Evolutionary conservation across 2,329 filamentous ascomycete genomes (phyloP), one percentile per base, ranked within the genome.

Genomic region (Cladobotryum mycophilum): DNA sequence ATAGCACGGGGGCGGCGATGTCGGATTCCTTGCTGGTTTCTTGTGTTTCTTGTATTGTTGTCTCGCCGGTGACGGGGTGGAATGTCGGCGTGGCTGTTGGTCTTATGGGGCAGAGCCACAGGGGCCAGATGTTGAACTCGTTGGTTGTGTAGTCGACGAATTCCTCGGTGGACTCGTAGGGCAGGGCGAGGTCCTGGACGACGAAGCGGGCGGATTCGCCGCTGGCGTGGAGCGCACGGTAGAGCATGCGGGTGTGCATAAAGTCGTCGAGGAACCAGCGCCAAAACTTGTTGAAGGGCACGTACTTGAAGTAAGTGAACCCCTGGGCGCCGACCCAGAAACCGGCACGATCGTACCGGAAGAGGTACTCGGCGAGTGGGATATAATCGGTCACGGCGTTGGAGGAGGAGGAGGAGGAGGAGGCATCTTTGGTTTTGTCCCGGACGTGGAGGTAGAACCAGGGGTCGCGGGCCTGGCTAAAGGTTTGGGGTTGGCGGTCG

Each of bases 361-460:
- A 89, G 56, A 88, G 80, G 64, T 89, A 89, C 63, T 88, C 85
- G 37, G 80, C 78, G 4, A 88, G 69, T 0, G 85, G 85, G 38
- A 88, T 77, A 58, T 81, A 80, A 46, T 87, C 82, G 30, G 57
- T 42, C 38, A 55, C 15, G 12, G 56, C 9, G 41, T 30, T 37
- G 48, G 36, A 41, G 13, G 54, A n/a, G n/a, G n/a, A n/a, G n/a
- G n/a, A n/a, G n/a, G n/a, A n/a, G n/a, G n/a, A 37, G 11, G 60
- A 37, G 11, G 60, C 51, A 53, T 49, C 13, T 53, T 63, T 46
- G 13, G 70, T 77, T 53, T 64, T 64, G 37, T 78, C 70, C 59
- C 78, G 70, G 15, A 80, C 86, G 62, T 89, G 86, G 53, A 90
- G 72, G 63, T 89, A 90, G 66, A 83, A 89, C 87, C 87, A 90